Conservation (phyloP, 306 rosid genomes). For the Vigna trinervia region DNA sequence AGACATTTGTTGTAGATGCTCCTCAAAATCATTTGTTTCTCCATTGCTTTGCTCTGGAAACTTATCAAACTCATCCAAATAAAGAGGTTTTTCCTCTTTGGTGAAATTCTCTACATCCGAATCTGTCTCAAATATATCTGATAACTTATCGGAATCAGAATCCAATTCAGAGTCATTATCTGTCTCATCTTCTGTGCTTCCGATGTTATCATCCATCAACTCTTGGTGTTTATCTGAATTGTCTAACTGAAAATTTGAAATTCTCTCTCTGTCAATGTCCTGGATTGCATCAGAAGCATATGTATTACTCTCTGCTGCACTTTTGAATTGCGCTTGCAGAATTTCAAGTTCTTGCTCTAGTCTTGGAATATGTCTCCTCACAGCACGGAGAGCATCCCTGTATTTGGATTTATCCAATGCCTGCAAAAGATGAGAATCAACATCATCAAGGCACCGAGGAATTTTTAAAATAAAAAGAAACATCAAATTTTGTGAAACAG, state of each 20-base stretch:
- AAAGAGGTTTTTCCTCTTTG: conserved; percentile 69
- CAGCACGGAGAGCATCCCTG: conserved; percentile 86
- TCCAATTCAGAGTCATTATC: conserved; percentile 54
- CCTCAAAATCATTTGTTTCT: conserved; percentile 71
- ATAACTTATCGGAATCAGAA: conserved; percentile 68
- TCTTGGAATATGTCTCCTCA: conserved; percentile 78
- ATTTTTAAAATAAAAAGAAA: conserved; percentile 9
- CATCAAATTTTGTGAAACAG: background rate
- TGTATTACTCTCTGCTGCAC: background rate
- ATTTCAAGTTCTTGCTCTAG: conserved; percentile 85
- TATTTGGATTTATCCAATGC: conserved; percentile 96
- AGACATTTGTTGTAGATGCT: conserved; percentile 73
- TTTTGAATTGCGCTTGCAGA: conserved; percentile 69
- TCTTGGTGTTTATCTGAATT: conserved; percentile 52
- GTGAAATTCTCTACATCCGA: conserved; percentile 58
- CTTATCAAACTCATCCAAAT: conserved; percentile 74
- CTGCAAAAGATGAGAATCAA: conserved; percentile 52
- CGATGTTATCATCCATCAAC: conserved; percentile 41
- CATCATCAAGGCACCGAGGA: background rate
- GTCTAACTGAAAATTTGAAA: conserved; percentile 49
- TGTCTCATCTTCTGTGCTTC: conserved; percentile 55
- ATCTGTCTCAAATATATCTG: conserved; percentile 82
- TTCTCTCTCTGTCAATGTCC: conserved; percentile 45
- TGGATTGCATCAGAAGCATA: conserved; percentile 45
- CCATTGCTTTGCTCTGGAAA: conserved; percentile 57